Conservation (phyloP, 1,284 basidiomycete species). For the Puccinia novopanici region DNA sequence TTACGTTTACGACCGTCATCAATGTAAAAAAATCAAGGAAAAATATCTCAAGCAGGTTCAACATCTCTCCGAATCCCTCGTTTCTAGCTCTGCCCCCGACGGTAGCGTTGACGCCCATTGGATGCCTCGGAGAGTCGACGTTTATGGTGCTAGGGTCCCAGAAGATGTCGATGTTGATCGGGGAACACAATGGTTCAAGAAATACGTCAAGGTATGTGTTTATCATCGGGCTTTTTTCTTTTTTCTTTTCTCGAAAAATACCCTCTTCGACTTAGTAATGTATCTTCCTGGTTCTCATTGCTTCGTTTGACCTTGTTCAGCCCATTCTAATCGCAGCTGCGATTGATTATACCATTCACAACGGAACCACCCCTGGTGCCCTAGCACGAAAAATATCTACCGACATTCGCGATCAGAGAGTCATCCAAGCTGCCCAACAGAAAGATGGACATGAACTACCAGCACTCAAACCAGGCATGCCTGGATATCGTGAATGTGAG, state of each 20-base stretch:
- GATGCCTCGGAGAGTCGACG: slow-evolving; percentile 56
- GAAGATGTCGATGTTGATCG: slow-evolving; percentile 59
- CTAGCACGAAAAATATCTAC: slow-evolving; percentile 57
- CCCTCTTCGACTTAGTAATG: background rate
- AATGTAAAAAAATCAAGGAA: slow-evolving; percentile 56
- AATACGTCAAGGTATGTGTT: slow-evolving; percentile 57
- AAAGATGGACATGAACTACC: slow-evolving; percentile 54
- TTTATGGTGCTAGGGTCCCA: slow-evolving; percentile 58
- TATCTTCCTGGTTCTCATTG: background rate
- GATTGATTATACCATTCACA: slow-evolving; percentile 58
- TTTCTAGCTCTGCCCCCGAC: slow-evolving; percentile 49
- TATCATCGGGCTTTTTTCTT: background rate
- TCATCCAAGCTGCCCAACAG: slow-evolving; percentile 57
- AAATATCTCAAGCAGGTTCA: slow-evolving; percentile 57
- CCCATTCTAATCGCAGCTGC: slow-evolving; percentile 59
- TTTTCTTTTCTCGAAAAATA: background rate
- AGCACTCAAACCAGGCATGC: slow-evolving; percentile 55
- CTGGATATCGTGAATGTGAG: slow-evolving; percentile 45
- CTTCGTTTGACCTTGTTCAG: slow-evolving; percentile 14
- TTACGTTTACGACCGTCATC: slow-evolving; percentile 58
- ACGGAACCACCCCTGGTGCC: slow-evolving; percentile 58
- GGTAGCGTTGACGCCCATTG: slow-evolving; percentile 52
- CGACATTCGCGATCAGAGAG: slow-evolving; percentile 57
- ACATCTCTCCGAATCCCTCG: slow-evolving; percentile 56
- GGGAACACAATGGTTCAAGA: slow-evolving; percentile 57